Percentiles rank a stretch among this genome's conserved stretches.
Evolutionary conservation across 768 basidiomycete species (phyloP).

Genomic region (Pleurotus citrinopileatus): DNA sequence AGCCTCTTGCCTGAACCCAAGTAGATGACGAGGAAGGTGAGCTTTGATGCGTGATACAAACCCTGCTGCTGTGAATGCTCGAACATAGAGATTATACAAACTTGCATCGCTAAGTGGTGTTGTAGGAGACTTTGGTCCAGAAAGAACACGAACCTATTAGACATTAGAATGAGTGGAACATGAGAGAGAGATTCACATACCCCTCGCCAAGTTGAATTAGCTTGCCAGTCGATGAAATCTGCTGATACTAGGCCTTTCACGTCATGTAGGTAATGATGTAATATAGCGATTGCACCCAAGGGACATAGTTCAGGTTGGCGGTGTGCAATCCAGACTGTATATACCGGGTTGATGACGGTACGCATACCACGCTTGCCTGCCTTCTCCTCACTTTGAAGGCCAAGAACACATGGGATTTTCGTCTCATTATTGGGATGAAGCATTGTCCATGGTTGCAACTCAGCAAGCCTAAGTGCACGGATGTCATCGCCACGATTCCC

Average conservation of each 20-base stretch:
- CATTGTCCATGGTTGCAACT: conserved; percentile 24
- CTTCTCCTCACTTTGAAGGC: conserved; percentile 26
- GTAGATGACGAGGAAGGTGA: conserved; percentile 21
- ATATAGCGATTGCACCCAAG: conserved; percentile 25
- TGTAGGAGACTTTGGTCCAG: background rate
- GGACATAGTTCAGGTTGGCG: conserved; percentile 21
- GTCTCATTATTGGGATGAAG: conserved; percentile 22
- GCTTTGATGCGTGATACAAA: conserved; percentile 19
- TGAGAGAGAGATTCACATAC: conserved; percentile 11
- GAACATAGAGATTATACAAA: background rate
- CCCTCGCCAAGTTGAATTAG: conserved; percentile 25
- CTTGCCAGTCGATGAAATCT: conserved; percentile 23
- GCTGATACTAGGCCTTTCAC: conserved; percentile 13
- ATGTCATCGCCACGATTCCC: conserved; percentile 31
- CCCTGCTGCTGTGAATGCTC: conserved; percentile 2
- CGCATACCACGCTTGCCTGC: conserved; percentile 19
- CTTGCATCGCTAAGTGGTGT: background rate
- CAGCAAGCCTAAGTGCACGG: conserved; percentile 20
- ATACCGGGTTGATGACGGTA: conserved; percentile 27
- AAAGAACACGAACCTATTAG: background rate
- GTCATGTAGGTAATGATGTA: conserved; percentile 25
- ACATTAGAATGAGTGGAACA: background rate
- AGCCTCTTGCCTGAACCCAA: conserved; percentile 21
- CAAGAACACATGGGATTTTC: conserved; percentile 18
- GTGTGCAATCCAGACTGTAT: conserved; percentile 26